Evolutionary conservation across 2,329 filamentous ascomycete genomes (phyloP).

Genomic region (Epicoccum nigrum): DNA sequence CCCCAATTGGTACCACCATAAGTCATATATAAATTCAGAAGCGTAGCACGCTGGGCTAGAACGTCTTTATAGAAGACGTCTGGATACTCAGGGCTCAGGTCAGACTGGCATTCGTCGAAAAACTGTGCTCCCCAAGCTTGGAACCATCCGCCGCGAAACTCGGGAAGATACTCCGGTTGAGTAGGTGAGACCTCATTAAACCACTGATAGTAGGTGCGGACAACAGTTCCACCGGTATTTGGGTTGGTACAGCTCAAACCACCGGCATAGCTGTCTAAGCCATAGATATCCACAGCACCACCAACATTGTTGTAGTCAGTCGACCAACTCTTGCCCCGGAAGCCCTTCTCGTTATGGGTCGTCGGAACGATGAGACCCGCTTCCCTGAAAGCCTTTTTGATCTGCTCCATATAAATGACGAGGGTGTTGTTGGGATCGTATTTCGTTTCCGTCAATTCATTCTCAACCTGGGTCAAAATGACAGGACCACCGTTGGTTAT

Average conservation of each 20-base stretch:
- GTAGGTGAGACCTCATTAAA: slow-evolving; percentile 62
- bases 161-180: slow-evolving; percentile 60
- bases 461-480: slow-evolving; percentile 61
- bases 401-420: slow-evolving; percentile 60
- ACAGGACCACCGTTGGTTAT: slow-evolving; percentile 59
- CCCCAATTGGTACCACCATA: slow-evolving; percentile 65
- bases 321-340: slow-evolving; percentile 58
- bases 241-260: slow-evolving; percentile 59
- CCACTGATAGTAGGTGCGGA: slow-evolving; percentile 63
- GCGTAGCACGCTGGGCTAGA: slow-evolving; percentile 57
- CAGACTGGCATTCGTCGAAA: slow-evolving; percentile 57
- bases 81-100: slow-evolving; percentile 56
- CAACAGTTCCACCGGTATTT: slow-evolving; percentile 56
- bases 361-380: slow-evolving; percentile 58
- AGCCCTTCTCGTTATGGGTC: slow-evolving; percentile 59
- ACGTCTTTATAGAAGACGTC: slow-evolving; percentile 65
- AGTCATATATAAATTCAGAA: slow-evolving; percentile 60
- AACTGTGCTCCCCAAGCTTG: slow-evolving; percentile 61
- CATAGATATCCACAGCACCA: slow-evolving; percentile 60
- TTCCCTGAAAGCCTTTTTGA: slow-evolving; percentile 54
- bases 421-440: slow-evolving; percentile 54
- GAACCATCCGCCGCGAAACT: slow-evolving; percentile 62
- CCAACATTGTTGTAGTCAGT: slow-evolving; percentile 62
- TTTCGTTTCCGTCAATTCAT: slow-evolving; percentile 57
- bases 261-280: slow-evolving; percentile 55